phyloP scores from a whole-genome alignment of 768 basidiomycete genomes.

The Strobilomyces dryophilus region DNA sequence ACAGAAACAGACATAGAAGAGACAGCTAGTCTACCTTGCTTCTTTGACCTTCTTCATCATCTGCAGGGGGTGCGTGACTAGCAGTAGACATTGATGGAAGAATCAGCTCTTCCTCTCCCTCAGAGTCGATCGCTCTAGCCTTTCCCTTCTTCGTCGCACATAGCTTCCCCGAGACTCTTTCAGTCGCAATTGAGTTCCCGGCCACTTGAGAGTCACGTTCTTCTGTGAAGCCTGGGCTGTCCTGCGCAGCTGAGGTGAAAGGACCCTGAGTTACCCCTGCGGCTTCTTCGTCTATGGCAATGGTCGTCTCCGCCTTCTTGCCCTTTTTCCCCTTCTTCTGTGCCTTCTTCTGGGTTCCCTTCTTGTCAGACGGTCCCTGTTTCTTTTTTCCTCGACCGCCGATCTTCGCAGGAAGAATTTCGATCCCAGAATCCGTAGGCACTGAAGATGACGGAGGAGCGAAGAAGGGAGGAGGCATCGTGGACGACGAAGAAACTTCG shows the following conservation, averaged over 20 bases:
- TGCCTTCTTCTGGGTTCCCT: conserved; percentile 20
- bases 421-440: conserved; percentile 25
- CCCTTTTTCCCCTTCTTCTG: conserved; percentile 26
- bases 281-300: conserved; percentile 9
- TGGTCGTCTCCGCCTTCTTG: conserved; percentile 19
- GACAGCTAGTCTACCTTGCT: conserved; percentile 13
- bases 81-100: background rate
- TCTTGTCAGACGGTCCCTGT: conserved; percentile 13
- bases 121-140: conserved; percentile 22
- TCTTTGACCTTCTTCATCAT: conserved; percentile 5
- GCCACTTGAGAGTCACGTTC: background rate
- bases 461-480: conserved; percentile 44
- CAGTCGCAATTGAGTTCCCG: conserved; percentile 8
- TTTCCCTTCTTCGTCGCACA: conserved; percentile 26
- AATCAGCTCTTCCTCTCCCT: conserved; percentile 22
- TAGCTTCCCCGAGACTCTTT: conserved; percentile 17
- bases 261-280: conserved; percentile 1
- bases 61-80: background rate
- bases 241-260: background rate
- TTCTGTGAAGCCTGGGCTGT: background rate
- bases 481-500: background rate
- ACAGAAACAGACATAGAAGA: background rate
- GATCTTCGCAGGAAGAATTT: conserved; percentile 16
- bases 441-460: conserved; percentile 41
- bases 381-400: conserved; percentile 11